Percentiles rank a stretch among this genome's conserved stretches.
Evolutionary conservation across 768 basidiomycete species (phyloP).

Genomic region (Pleurotus salmoneostramineus): DNA sequence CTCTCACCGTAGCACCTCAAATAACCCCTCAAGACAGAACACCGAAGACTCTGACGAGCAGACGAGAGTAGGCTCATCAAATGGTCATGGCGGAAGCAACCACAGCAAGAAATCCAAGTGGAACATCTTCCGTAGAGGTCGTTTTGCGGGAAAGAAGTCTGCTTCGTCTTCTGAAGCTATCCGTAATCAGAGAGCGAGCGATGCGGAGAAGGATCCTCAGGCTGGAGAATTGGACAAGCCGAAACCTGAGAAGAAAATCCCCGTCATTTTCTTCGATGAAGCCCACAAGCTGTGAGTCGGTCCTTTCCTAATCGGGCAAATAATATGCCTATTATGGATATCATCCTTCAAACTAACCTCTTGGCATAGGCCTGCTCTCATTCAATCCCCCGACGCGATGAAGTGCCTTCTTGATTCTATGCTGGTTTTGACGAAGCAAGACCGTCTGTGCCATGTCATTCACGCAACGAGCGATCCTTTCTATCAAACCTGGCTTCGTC

Average conservation of each 20-base stretch:
- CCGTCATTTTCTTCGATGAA: conserved; percentile 81
- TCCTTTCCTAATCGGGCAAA: neutral
- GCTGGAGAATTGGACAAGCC: conserved; percentile 28
- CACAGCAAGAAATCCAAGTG: conserved; percentile 2
- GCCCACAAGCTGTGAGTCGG: conserved; percentile 70
- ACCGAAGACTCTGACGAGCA: conserved; percentile 10
- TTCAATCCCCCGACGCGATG: conserved; percentile 78
- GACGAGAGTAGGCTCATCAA: conserved; percentile 2
- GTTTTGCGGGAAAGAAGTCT: neutral
- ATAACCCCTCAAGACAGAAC: conserved; percentile 15
- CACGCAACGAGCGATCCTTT: conserved; percentile 83
- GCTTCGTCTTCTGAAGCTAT: neutral
- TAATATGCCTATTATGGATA: neutral
- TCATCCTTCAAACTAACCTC: neutral
- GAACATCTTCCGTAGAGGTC: conserved; percentile 5
- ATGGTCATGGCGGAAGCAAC: neutral
- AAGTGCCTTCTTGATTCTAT: conserved; percentile 82
- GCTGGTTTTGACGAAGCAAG: conserved; percentile 85
- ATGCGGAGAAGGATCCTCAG: conserved; percentile 25
- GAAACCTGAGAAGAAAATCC: conserved; percentile 58
- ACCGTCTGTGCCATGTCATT: conserved; percentile 78
- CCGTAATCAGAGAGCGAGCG: conserved; percentile 7
- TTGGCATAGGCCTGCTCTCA: conserved; percentile 56
- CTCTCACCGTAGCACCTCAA: conserved; percentile 23
- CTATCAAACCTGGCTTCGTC: conserved; percentile 80